Evolutionary conservation across 768 basidiomycete species (phyloP), one percentile per base, ranked within the genome.

Genomic region (Hericium alpestre): DNA sequence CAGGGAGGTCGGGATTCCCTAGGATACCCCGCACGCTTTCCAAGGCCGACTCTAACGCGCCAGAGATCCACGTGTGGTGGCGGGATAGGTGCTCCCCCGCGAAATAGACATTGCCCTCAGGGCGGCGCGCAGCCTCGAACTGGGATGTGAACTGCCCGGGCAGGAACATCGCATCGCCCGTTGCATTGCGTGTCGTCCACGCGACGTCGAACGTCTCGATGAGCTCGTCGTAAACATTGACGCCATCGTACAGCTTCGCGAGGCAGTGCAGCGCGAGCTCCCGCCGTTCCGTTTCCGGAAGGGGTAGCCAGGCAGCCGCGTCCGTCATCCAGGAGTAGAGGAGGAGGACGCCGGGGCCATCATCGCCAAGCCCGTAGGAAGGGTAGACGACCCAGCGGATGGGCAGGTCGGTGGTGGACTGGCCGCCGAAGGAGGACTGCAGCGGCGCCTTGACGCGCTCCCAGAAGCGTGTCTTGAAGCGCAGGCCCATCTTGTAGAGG

Each of bases 161-260:
- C 46, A 68, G 56, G 56, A 66, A 68, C 65, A 66, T 68, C n/a
- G 66, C 67, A 27, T 66, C 66, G n/a, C 66, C 67, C 18, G 65
- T 65, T 5, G 63, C 60, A 40, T 56, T 61, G 20, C 59, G 56
- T 25, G 60, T 57, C 4, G 65, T 65, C 67, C 66, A 68, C 38
- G 49, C 60, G 15, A 63, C 59, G 38, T 65, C 66, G 11, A 60
- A 59, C 3, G 64, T 48, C 40, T 61, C 61, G 15, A 57, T 32
- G 40, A 57, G 22, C 12, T 38, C n/a, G 1, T 38, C 52, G 38
- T 18, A 38, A 7, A 53, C 39, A 18, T 55, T 40, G 54, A 23
- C 62, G 16, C 20, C 43, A 18, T 59, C 59, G 54, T 64, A 66
- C 4, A 67, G 25, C 43, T 61, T 56, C 11, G 60, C 63, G 18